Percentiles rank a stretch among this genome's conserved stretches.
Conservation (phyloP, 441 rosid species). For the Euphorbia celastroides region DNA sequence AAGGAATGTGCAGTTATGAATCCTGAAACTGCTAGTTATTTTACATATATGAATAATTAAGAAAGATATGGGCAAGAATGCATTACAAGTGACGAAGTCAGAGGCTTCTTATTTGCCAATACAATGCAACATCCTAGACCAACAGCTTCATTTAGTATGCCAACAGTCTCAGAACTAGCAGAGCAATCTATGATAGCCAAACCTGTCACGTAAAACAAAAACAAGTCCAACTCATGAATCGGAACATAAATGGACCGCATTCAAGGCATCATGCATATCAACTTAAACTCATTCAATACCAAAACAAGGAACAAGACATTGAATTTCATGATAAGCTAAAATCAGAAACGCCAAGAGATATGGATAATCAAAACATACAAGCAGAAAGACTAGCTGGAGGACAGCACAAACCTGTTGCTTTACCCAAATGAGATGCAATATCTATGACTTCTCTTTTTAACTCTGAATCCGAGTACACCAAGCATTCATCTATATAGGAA, state of each 20-base stretch:
- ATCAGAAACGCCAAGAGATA: background rate
- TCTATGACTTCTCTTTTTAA: slow-evolving; percentile 32
- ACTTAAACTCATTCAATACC: background rate
- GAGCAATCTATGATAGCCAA: slow-evolving; percentile 83
- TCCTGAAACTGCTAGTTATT: background rate
- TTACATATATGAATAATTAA: background rate
- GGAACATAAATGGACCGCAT: slow-evolving; percentile 1
- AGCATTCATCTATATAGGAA: slow-evolving; percentile 34
- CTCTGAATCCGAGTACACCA: slow-evolving; percentile 35
- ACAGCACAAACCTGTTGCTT: slow-evolving; percentile 60
- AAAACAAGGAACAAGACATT: background rate
- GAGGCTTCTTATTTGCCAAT: slow-evolving; percentile 94
- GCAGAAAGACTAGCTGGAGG: background rate
- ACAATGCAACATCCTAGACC: slow-evolving; percentile 68
- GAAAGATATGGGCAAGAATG: slow-evolving; percentile 12
- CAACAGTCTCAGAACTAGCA: slow-evolving; percentile 58
- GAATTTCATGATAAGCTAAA: background rate
- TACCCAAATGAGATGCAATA: slow-evolving; percentile 49
- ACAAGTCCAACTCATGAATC: slow-evolving; percentile 3
- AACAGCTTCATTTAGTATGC: slow-evolving; percentile 45
- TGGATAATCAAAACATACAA: background rate
- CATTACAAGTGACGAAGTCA: slow-evolving; percentile 70
- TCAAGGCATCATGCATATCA: background rate
- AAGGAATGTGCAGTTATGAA: background rate
- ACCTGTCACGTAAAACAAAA: slow-evolving; percentile 36